Evolutionary conservation across 2,329 filamentous ascomycete genomes (phyloP), one percentile per base, ranked within the genome.

Genomic region (Coleophoma eucalyptorum): DNA sequence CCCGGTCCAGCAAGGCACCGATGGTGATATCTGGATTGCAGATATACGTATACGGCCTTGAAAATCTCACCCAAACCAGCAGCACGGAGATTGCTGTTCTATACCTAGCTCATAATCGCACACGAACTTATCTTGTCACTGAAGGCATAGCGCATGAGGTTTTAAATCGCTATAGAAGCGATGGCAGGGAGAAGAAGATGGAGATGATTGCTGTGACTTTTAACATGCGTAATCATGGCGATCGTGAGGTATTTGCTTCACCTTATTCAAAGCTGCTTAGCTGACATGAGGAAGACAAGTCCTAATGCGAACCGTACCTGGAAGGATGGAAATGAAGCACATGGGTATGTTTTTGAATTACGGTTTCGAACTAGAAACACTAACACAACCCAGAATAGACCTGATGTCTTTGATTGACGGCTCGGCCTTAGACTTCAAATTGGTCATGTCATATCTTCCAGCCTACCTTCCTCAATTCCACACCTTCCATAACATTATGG

Each of bases 111-210:
- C 55, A 58, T 34, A 56, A 50, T 45, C 51, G 55, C 11, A 58
- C 55, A 1, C 40, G 53, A 34, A 58, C 51, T 7, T 54, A 52
- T 20, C 42, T 58, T 10, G 49, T 56, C n/a, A 56, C 55, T 8
- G 55, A 58, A 50, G 55, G 43, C n/a, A 55, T 56, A 45, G 55
- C 55, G 8, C 55, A 58, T 35, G 53, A 58, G 32, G 54, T 58
- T 19, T 18, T 58, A 34, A 43, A 58, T 50, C 16, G 43, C 37
- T 58, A 58, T 41, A 48, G 53, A 34, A 48, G 13, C 13, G 53
- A 56, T 51, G 50, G 46, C 16, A 49, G 44, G 18, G 43, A 43
- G 20, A 55, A 56, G 43, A 52, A n/a, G 21, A 21, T 45, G 18
- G 49, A 54, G 43, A 16, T 54, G 37, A 58, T 58, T 44, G 55